Conservation (phyloP, 2,329 filamentous ascomycete genomes). For the Elsinoe perseae region DNA sequence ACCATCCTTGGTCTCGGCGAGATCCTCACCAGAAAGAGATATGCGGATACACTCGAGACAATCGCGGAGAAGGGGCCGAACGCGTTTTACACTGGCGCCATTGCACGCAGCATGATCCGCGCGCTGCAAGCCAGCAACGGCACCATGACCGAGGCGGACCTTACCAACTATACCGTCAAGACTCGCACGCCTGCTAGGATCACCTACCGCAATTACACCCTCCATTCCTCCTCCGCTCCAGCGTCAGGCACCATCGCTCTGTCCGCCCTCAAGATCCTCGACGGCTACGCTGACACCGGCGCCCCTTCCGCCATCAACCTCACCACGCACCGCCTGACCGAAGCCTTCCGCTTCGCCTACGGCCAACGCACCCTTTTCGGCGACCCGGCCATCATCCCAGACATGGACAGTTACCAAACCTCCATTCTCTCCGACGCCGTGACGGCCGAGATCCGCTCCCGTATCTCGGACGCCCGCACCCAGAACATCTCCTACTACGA, state of each 20-base stretch:
- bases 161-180: constrained; percentile 63
- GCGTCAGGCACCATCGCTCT: constrained; percentile 70
- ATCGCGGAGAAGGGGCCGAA: constrained; percentile 63
- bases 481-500: constrained; percentile 68
- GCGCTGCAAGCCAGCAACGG: constrained; percentile 63
- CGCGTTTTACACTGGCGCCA: constrained; percentile 63
- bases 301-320: constrained; percentile 52
- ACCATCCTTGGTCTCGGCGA: constrained; percentile 64
- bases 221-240: constrained; percentile 65
- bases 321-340: constrained; percentile 73
- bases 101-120: constrained; percentile 65
- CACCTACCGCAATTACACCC: constrained; percentile 55
- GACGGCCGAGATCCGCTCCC: constrained; percentile 52
- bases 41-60: constrained; percentile 68
- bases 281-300: constrained; percentile 62
- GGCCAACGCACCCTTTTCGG: constrained; percentile 67
- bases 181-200: constrained; percentile 53
- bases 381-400: constrained; percentile 67
- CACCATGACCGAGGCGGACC: constrained; percentile 76
- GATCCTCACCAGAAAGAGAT: constrained; percentile 70
- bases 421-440: constrained; percentile 57
- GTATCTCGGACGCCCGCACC: constrained; percentile 65
- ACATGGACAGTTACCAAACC: constrained; percentile 56
- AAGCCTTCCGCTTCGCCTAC: constrained; percentile 86
- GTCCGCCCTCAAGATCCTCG: constrained; percentile 71